These are phyloP conservation scores for Serendipita sp. DNA, from an alignment of 768 basidiomycete species.

Conservation along the genomic window DNA sequence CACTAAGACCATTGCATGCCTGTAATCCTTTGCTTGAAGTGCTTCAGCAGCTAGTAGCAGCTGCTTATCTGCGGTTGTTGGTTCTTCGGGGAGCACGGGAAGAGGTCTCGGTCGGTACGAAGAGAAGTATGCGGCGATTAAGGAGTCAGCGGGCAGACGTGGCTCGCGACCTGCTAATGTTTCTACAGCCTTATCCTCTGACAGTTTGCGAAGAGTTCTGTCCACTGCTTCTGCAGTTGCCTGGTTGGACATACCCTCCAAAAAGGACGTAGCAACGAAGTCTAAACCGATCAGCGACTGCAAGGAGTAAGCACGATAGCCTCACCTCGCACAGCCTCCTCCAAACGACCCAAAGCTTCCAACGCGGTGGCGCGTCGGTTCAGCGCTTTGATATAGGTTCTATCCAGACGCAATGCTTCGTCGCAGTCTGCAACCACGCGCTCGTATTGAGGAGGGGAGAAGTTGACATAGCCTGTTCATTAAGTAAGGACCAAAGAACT, in stretches of 20 bases:
- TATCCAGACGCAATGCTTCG: slow-evolving; percentile 67
- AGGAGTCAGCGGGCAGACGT: slow-evolving; percentile 73
- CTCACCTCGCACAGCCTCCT: slow-evolving; percentile 68
- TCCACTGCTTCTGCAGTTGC: slow-evolving; percentile 66
- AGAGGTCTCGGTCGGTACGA: slow-evolving; percentile 81
- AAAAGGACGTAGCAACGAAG: slow-evolving; percentile 89
- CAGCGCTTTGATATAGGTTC: slow-evolving; percentile 73
- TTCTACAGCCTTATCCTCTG: slow-evolving; percentile 52
- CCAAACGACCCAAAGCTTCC: slow-evolving; percentile 54
- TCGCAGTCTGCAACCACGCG: slow-evolving; percentile 79
- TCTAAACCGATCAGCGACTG: slow-evolving; percentile 30
- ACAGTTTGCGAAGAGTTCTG: slow-evolving; percentile 74
- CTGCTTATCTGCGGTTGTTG: slow-evolving; percentile 69
- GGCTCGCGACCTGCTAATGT: slow-evolving; percentile 58
- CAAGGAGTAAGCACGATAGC: slow-evolving; percentile 6
- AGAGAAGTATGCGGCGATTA: slow-evolving; percentile 89
- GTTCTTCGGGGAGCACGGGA: slow-evolving; percentile 55
- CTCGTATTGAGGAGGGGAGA: slow-evolving; percentile 68
- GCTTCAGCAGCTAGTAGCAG: slow-evolving; percentile 68
- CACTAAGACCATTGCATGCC: slow-evolving; percentile 59
- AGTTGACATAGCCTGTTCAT: slow-evolving; percentile 69
- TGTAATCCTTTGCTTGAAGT: slow-evolving; percentile 67
- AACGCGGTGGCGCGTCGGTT: slow-evolving; percentile 78
- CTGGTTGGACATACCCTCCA: slow-evolving; percentile 83
- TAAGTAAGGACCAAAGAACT: neutral